These are phyloP conservation scores for Eimeria maxima DNA, from an alignment of 169 alveolate species.

Conservation along the genomic window DNA sequence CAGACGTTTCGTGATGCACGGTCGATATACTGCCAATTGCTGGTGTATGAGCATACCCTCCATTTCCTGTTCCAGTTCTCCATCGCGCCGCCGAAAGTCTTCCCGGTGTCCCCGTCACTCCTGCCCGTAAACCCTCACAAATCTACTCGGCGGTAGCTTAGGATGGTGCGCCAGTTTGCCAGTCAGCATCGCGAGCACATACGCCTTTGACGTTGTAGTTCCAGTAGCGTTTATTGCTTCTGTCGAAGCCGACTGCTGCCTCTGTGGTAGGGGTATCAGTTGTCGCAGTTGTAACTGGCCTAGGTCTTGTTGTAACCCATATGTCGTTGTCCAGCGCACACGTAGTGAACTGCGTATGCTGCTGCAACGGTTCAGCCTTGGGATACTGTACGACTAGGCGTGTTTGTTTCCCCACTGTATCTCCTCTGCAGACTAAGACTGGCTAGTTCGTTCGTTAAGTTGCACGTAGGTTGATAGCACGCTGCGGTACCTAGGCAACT, in stretches of 20 bases:
- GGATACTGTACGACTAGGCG: not conserved
- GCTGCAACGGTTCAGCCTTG: not conserved
- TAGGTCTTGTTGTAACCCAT: not conserved
- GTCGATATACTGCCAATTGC: not conserved
- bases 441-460: not conserved
- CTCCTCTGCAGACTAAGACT: not conserved
- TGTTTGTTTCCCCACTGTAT: not conserved
- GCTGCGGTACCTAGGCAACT: not conserved
- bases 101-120: not conserved
- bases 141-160: conserved; percentile 32
- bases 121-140: not conserved
- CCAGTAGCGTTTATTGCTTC: not conserved
- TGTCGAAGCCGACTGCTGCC: not conserved
- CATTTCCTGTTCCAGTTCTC: conserved; percentile 74
- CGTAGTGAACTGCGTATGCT: not conserved
- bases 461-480: not conserved
- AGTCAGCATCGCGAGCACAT: conserved; percentile 58
- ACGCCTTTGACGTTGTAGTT: not conserved
- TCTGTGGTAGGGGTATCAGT: not conserved
- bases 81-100: conserved; percentile 38
- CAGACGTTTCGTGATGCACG: not conserved
- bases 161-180: conserved; percentile 9
- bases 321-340: not conserved
- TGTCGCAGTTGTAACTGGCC: not conserved
- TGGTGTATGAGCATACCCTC: not conserved